phyloP scores from a whole-genome alignment of 2,329 filamentous ascomycete species.

The Saccharata proteae region DNA sequence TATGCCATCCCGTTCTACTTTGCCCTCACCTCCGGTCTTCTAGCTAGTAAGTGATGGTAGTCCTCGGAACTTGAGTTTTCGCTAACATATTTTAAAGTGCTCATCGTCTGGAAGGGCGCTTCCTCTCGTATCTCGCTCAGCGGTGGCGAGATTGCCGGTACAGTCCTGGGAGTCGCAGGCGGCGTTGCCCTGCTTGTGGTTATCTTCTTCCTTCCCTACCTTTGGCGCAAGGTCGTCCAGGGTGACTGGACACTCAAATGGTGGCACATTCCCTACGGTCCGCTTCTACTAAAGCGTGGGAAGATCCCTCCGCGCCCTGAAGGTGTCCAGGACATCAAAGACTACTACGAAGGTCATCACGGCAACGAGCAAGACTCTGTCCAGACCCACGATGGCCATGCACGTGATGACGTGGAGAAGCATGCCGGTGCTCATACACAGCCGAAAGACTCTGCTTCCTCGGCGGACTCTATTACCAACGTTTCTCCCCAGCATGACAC shows the following conservation, averaged over 20 bases:
- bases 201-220: conserved; percentile 46
- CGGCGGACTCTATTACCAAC: conserved; percentile 14
- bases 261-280: conserved; percentile 43
- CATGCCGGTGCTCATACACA: too few relatives aligned
- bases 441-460: conserved; percentile 11
- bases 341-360: conserved; percentile 47
- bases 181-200: conserved; percentile 38
- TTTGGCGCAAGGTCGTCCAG: conserved; percentile 46
- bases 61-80: neutral
- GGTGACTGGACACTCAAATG: conserved; percentile 49
- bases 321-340: conserved; percentile 29
- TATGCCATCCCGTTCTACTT: conserved; percentile 45
- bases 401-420: conserved; percentile 18
- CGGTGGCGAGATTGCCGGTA: conserved; percentile 37
- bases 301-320: conserved; percentile 29
- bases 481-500: conserved; percentile 3
- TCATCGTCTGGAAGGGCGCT: conserved; percentile 34
- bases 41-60: conserved; percentile 27
- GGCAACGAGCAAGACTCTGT: conserved; percentile 35
- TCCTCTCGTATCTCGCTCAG: conserved; percentile 35
- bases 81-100: conserved; percentile 11
- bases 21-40: conserved; percentile 40
- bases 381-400: conserved; percentile 8
- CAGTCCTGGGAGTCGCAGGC: conserved; percentile 42
- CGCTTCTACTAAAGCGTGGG: conserved; percentile 36